phyloP scores from a whole-genome alignment of 1,284 basidiomycete genomes.

The Wallemia hederae region DNA sequence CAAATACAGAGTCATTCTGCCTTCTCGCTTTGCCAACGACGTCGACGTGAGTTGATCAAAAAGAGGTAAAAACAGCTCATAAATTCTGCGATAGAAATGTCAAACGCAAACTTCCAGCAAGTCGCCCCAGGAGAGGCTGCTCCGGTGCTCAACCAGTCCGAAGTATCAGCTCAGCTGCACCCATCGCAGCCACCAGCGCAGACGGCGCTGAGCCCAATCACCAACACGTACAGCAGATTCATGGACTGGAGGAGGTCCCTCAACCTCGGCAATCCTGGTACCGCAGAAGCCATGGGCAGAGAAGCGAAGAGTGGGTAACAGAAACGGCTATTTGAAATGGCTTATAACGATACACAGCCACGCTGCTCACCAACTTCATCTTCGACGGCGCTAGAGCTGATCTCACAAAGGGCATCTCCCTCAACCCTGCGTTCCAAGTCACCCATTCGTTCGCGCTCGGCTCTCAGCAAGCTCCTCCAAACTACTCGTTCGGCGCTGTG shows the following conservation, averaged over 20 bases:
- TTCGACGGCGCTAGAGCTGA: conserved; percentile 94
- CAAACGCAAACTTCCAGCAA: too few species aligned
- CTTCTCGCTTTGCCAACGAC: too few species aligned
- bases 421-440: conserved; percentile 88
- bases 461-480: conserved; percentile 38
- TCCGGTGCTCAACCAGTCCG: not conserved
- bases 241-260: conserved; percentile 47
- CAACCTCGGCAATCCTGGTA: conserved; percentile 59
- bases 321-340: not conserved
- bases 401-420: conserved; percentile 71
- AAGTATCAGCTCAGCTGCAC: not conserved
- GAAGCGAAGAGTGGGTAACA: conserved; percentile 21
- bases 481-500: conserved; percentile 84
- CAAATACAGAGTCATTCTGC: too few species aligned
- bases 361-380: conserved; percentile 73
- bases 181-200: not conserved
- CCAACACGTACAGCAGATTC: conserved; percentile 37
- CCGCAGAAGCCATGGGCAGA: conserved; percentile 63
- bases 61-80: too few species aligned
- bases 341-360: conserved; percentile 24
- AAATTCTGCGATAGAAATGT: too few species aligned
- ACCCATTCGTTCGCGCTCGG: conserved; percentile 82
- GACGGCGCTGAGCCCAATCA: conserved; percentile 22
- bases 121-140: not conserved
- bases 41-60: too few species aligned